Base-by-base conservation (phyloP, 2,329 filamentous ascomycete genomes). In the Colletotrichum chlorophyti region DNA sequence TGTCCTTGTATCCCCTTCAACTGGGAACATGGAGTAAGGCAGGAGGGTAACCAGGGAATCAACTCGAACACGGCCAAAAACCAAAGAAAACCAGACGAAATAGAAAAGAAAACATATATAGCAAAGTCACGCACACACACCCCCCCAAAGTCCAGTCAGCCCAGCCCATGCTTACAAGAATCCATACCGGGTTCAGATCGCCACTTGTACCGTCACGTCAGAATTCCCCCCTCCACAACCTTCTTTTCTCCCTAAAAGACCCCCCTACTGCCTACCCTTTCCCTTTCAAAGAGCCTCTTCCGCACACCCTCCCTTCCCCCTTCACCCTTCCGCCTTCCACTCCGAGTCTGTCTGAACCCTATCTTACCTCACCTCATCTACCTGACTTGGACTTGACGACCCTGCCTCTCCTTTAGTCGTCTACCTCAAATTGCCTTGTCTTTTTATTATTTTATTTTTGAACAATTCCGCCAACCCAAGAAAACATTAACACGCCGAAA, bases 191-290 rank as follows among this genome's bases (percentile, higher is more conserved):
- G 54, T 55, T 59, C 43, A 55, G 55, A 59, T 59, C 55, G 55
- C 55, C 55, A 59, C 55, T 48, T 48, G 42, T 59, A 42, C 55
- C 43, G 55, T 59, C 55, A 55, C 55, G 51, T 59, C 55, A 59
- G 55, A 59, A 53, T 11, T 46, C 42, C 55, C 46, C 53, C 50
- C 48, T 40, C 51, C 55, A 51, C 55, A 59, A 55, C 55, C 55
- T 59, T 59, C 55, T 59, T 59, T 59, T 32, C 55, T 49, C 55
- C 34, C 51, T 55, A 49, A 59, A 55, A 55, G 51, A 45, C 55
- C 51, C 48, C 55, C 57, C 52, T n/a, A 60, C 51, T 57, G 57
- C 32, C 55, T 60, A 17, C 43, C 32, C 38, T 34, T 54, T 53
- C 40, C 41, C 51, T 23, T 50, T 50, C 43, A 38, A 57, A 57